These are phyloP conservation scores for Teratosphaeria destructans DNA, from an alignment of 2,329 filamentous ascomycete species.

Conservation along the genomic window DNA sequence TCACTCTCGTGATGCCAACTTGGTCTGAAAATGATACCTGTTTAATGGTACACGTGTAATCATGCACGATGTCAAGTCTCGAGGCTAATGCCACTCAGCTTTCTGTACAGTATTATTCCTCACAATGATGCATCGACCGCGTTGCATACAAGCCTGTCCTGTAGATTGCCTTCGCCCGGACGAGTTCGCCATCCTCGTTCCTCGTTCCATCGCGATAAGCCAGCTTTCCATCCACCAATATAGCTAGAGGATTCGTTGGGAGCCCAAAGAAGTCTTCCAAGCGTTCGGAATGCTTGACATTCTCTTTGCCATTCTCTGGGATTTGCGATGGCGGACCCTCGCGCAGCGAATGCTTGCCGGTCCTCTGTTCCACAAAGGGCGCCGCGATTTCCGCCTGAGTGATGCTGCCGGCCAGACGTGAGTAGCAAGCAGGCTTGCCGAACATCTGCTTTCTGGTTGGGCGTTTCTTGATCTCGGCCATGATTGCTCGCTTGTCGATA, in stretches of 20 bases:
- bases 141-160: constrained; percentile 2
- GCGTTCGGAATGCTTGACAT: constrained; percentile 8
- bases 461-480: constrained; percentile 42
- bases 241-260: constrained; percentile 8
- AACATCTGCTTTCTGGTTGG: constrained; percentile 27
- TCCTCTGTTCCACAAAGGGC: background rate
- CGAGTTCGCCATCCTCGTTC: constrained; percentile 7
- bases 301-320: background rate
- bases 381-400: background rate
- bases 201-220: constrained; percentile 13
- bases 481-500: constrained; percentile 41
- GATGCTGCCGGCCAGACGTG: constrained; percentile 1
- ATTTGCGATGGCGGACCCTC: background rate
- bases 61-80: background rate
- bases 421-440: constrained; percentile 9
- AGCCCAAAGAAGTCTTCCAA: constrained; percentile 9
- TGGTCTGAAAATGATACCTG: background rate
- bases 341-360: background rate
- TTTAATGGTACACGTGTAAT: background rate
- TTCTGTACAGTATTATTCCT: background rate
- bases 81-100: background rate
- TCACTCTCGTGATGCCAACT: background rate
- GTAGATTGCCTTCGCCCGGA: constrained; percentile 8
- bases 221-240: constrained; percentile 14
- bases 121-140: background rate